phyloP scores from a whole-genome alignment of 805 yeast species.

The Cyberlindnera subsufficiens region DNA sequence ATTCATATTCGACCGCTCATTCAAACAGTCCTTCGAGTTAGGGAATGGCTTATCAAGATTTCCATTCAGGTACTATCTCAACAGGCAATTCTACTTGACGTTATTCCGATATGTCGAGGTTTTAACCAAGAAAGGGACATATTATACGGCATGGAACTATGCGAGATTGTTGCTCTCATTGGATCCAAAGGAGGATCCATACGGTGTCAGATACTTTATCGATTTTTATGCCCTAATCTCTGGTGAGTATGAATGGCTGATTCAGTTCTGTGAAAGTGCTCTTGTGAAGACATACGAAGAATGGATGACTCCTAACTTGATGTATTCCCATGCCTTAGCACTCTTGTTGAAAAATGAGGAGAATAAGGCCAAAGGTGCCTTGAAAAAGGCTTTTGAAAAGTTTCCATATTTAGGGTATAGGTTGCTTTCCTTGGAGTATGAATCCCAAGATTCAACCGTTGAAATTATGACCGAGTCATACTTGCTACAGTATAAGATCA shows the following conservation, averaged over 20 bases:
- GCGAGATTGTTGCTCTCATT: conserved; percentile 65
- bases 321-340: conserved; percentile 64
- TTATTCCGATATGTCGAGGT: conserved; percentile 66
- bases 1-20: conserved; percentile 72
- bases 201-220: conserved; percentile 77
- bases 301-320: conserved; percentile 72
- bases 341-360: conserved; percentile 36
- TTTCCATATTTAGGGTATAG: conserved; percentile 55
- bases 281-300: conserved; percentile 49
- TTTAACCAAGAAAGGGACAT: conserved; percentile 72
- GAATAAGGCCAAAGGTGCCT: conserved; percentile 40
- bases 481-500: conserved; percentile 42
- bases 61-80: conserved; percentile 71
- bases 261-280: conserved; percentile 51
- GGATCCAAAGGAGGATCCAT: conserved; percentile 75
- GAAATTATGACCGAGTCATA: conserved; percentile 52
- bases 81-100: conserved; percentile 71
- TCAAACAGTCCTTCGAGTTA: conserved; percentile 54
- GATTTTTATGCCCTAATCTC: conserved; percentile 71
- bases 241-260: conserved; percentile 57
- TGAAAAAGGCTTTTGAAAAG: conserved; percentile 43
- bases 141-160: conserved; percentile 70
- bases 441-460: conserved; percentile 12
- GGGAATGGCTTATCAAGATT: conserved; percentile 52
- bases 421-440: conserved; percentile 31